A percentile compares a stretch with the other conserved stretches of the same genome.
phyloP scores from a whole-genome alignment of 345 rosid genomes.

The Arabidopsis arenosa region DNA sequence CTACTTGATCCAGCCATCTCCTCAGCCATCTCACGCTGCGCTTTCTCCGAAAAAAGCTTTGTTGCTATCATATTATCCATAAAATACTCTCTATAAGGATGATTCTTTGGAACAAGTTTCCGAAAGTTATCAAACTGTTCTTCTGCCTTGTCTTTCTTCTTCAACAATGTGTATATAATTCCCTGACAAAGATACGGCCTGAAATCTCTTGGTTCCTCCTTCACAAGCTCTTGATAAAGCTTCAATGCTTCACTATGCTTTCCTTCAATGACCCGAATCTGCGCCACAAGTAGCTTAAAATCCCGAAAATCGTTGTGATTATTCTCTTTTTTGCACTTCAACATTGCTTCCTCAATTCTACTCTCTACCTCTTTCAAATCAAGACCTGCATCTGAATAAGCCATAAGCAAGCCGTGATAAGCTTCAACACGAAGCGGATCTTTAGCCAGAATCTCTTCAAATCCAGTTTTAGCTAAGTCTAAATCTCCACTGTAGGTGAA shows the following conservation, averaged over 20 bases:
- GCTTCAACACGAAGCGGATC: constrained; percentile 88
- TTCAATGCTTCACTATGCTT: constrained; percentile 75
- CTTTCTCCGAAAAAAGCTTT: constrained; percentile 67
- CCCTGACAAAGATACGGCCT: constrained; percentile 93
- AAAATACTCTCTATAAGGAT: constrained; percentile 82
- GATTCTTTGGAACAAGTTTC: constrained; percentile 81
- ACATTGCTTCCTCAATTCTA: constrained; percentile 73
- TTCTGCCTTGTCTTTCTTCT: constrained; percentile 84
- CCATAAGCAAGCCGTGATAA: constrained; percentile 85
- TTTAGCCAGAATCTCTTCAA: constrained; percentile 71
- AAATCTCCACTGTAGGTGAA: constrained; percentile 66
- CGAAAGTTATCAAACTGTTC: constrained; percentile 77
- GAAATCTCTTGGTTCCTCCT: constrained; percentile 90
- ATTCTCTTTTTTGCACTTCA: constrained; percentile 70
- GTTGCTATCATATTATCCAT: constrained; percentile 74
- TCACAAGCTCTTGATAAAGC: constrained; percentile 74
- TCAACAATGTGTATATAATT: constrained; percentile 73
- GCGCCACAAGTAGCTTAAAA: constrained; percentile 81
- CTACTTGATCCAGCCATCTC: constrained; percentile 47
- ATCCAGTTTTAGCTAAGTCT: constrained; percentile 59
- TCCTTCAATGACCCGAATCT: constrained; percentile 74
- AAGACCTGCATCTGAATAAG: constrained; percentile 61
- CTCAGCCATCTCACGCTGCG: constrained; percentile 55
- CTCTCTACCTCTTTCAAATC: constrained; percentile 56
- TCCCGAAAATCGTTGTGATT: constrained; percentile 64